Evolutionary conservation across 345 rosid genomes (phyloP).

Genomic region (Geranium brycei): DNA sequence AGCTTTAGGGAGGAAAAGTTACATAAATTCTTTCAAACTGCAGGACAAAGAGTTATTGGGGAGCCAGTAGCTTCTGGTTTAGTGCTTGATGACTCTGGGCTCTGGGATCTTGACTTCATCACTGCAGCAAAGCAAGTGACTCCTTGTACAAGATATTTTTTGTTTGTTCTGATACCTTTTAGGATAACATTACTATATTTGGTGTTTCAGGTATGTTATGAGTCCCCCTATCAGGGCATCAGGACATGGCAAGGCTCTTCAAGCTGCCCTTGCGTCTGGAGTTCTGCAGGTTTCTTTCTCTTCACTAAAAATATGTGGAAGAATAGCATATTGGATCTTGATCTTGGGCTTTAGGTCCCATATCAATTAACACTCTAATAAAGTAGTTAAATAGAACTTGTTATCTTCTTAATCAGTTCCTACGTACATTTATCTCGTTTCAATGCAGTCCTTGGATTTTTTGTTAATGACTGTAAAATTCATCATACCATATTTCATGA

Average conservation of each 20-base stretch:
- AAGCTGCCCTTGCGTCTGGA: slow-evolving; percentile 91
- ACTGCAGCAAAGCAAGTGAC: slow-evolving; percentile 70
- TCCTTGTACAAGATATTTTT: not conserved
- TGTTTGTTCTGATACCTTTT: not conserved
- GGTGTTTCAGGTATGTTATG: slow-evolving; percentile 70
- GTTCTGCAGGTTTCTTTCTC: slow-evolving; percentile 55
- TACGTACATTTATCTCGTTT: too few species aligned
- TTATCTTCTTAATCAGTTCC: too few species aligned
- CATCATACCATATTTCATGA: too few species aligned
- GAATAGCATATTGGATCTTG: not conserved
- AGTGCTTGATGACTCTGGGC: slow-evolving; percentile 71
- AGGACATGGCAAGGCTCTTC: slow-evolving; percentile 81
- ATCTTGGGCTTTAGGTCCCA: too few species aligned
- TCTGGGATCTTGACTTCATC: slow-evolving; percentile 77
- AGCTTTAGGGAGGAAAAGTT: too few species aligned
- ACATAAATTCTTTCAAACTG: slow-evolving; percentile 11
- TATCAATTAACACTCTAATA: too few species aligned
- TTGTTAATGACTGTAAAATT: too few species aligned
- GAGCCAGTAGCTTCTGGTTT: slow-evolving; percentile 92
- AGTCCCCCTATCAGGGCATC: slow-evolving; percentile 88
- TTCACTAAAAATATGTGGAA: not conserved
- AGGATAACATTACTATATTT: slow-evolving; percentile 3
- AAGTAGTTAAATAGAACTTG: too few species aligned
- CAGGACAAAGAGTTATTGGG: slow-evolving; percentile 93
- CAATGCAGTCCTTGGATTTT: too few species aligned